These are phyloP conservation scores for Eucalyptus caleyi DNA, from an alignment of 345 rosid species.

Conservation along the genomic window DNA sequence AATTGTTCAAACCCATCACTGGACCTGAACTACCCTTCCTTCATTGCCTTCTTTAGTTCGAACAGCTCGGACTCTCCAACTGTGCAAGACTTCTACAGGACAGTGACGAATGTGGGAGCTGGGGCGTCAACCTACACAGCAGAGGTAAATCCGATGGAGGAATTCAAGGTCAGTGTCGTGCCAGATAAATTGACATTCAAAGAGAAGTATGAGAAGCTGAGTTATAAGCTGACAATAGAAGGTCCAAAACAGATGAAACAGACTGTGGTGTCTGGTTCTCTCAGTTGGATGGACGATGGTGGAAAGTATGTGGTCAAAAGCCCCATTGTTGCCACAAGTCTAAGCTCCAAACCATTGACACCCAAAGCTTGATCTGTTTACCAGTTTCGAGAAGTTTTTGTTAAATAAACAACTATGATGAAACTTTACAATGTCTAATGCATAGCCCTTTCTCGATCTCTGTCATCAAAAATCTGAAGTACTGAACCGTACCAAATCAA, in stretches of 20 bases:
- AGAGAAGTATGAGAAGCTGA: constrained; percentile 23
- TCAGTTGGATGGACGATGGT: constrained; percentile 31
- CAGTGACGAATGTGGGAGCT: constrained; percentile 7
- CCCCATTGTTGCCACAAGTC: constrained; percentile 26
- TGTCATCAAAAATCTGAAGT: not conserved
- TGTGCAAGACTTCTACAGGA: constrained; percentile 9
- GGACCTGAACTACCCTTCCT: constrained; percentile 29
- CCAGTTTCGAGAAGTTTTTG: not conserved
- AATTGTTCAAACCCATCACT: constrained; percentile 15
- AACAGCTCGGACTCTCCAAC: not conserved
- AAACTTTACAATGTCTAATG: not conserved
- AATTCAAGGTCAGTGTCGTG: constrained; percentile 9
- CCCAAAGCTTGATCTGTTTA: not conserved
- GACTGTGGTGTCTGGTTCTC: constrained; percentile 13
- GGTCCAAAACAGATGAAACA: constrained; percentile 2
- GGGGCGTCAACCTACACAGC: not conserved
- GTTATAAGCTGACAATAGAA: constrained; percentile 24
- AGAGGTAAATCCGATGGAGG: not conserved
- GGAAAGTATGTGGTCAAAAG: constrained; percentile 29
- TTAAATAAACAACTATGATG: not conserved
- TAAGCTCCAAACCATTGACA: not conserved
- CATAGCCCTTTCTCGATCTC: not conserved
- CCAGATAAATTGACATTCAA: constrained; percentile 30
- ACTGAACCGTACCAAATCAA: not conserved
- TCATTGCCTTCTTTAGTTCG: constrained; percentile 4